phyloP scores from a whole-genome alignment of 192 early-diverging fungal genomes.

The Rhizophagus clarus region DNA sequence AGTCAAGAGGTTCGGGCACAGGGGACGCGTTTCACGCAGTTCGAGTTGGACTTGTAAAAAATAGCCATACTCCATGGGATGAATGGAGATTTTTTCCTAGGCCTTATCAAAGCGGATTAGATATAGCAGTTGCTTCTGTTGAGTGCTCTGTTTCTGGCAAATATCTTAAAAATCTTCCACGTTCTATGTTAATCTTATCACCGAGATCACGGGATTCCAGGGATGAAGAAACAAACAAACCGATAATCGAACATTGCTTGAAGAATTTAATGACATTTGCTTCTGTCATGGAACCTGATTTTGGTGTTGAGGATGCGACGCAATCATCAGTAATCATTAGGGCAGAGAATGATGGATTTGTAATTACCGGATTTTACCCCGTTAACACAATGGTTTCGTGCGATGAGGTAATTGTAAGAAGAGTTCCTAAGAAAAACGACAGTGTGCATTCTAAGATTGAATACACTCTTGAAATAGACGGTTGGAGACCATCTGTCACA shows the following conservation, averaged over 20 bases:
- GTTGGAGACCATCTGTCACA: slow-evolving; percentile 36
- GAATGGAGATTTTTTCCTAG: slow-evolving; percentile 34
- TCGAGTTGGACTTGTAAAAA: slow-evolving; percentile 44
- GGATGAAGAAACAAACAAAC: background rate
- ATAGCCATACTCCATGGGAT: slow-evolving; percentile 33
- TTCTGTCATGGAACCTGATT: background rate
- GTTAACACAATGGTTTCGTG: background rate
- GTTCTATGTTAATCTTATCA: background rate
- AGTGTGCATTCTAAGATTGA: background rate
- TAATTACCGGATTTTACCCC: background rate
- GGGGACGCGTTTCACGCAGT: slow-evolving; percentile 45
- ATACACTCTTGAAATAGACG: slow-evolving; percentile 5
- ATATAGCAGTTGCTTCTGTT: slow-evolving; percentile 37
- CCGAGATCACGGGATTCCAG: background rate
- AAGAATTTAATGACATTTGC: background rate
- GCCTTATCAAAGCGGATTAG: slow-evolving; percentile 33
- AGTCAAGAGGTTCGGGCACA: slow-evolving; percentile 42
- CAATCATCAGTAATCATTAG: background rate
- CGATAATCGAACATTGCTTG: background rate
- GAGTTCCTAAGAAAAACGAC: background rate
- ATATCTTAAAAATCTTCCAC: slow-evolving; percentile 16
- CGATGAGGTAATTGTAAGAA: background rate
- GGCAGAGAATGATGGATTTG: background rate
- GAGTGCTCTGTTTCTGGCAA: slow-evolving; percentile 48
- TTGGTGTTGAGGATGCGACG: background rate